Evolutionary conservation across 1,284 basidiomycete genomes (phyloP).

Genomic region (Ganoderma lingzhi): DNA sequence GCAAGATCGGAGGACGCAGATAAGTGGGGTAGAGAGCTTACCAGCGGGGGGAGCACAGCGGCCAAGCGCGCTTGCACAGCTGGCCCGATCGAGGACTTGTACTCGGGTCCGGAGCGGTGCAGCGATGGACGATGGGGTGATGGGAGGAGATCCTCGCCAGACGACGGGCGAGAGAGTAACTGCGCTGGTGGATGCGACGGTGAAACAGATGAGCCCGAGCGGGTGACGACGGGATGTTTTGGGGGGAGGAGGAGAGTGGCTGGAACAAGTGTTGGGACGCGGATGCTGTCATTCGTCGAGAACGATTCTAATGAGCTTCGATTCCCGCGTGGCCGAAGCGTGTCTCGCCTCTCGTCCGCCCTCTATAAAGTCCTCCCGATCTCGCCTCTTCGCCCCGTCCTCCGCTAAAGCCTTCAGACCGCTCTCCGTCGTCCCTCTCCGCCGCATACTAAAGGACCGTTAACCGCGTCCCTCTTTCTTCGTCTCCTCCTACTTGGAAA

Average conservation of each 20-base stretch:
- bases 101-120: conserved; percentile 4
- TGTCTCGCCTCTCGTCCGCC: conserved; percentile 5
- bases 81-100: conserved; percentile 14
- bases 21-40: not conserved
- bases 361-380: conserved; percentile 27
- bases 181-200: too few relatives aligned
- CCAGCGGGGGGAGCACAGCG: not conserved
- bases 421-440: conserved; percentile 14
- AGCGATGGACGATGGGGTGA: conserved; percentile 10
- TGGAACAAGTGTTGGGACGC: conserved; percentile 10
- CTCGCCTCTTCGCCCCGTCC: conserved; percentile 14
- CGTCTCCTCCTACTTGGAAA: conserved; percentile 10
- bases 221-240: conserved; percentile 9
- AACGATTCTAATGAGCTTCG: conserved; percentile 16
- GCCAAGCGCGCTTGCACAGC: conserved; percentile 9
- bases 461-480: conserved; percentile 1
- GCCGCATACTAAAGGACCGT: not conserved
- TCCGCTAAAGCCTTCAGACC: conserved; percentile 1
- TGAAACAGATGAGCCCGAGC: conserved; percentile 9
- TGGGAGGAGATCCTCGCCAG: not conserved
- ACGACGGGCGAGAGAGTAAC: not conserved
- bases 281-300: conserved; percentile 20
- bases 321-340: conserved; percentile 29
- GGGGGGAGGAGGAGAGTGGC: not conserved
- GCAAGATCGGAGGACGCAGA: not conserved